Conservation (phyloP, 1,139 yeast species). For the Saccharomycopsis hybrid region DNA sequence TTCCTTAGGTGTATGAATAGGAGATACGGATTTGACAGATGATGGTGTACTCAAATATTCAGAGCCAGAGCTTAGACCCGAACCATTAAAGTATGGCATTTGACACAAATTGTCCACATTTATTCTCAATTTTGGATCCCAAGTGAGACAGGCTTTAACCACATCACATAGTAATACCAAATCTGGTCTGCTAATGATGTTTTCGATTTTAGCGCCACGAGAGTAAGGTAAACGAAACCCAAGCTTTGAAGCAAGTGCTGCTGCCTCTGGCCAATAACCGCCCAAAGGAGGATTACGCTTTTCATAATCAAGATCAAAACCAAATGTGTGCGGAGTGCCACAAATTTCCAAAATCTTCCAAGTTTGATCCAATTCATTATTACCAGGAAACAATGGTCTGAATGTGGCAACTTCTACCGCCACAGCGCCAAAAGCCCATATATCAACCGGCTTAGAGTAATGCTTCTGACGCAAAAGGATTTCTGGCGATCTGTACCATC, state of each 20-base stretch:
- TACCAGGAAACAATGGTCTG: conserved; percentile 79
- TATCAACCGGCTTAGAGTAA: conserved; percentile 76
- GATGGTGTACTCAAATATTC: no score
- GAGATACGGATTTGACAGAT: background rate
- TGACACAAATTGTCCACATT: conserved; percentile 39
- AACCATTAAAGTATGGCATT: conserved; percentile 43
- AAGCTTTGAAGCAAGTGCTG: conserved; percentile 40
- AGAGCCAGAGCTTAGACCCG: no score
- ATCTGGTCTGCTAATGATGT: conserved; percentile 35
- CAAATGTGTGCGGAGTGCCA: conserved; percentile 57
- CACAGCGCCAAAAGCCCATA: conserved; percentile 92
- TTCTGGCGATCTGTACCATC: conserved; percentile 97
- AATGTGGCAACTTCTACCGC: conserved; percentile 76
- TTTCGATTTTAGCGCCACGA: conserved; percentile 34
- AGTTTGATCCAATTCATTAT: conserved; percentile 70
- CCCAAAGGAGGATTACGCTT: conserved; percentile 41
- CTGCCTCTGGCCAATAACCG: conserved; percentile 63
- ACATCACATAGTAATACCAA: conserved; percentile 40
- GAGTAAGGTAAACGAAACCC: conserved; percentile 49
- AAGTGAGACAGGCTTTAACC: conserved; percentile 49
- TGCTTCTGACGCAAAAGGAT: conserved; percentile 60
- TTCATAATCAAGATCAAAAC: conserved; percentile 25
- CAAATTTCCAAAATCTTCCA: conserved; percentile 57
- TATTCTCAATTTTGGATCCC: conserved; percentile 59
- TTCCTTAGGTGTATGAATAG: background rate